phyloP scores from a whole-genome alignment of 345 rosid genomes.

The Ceriops tagal region DNA sequence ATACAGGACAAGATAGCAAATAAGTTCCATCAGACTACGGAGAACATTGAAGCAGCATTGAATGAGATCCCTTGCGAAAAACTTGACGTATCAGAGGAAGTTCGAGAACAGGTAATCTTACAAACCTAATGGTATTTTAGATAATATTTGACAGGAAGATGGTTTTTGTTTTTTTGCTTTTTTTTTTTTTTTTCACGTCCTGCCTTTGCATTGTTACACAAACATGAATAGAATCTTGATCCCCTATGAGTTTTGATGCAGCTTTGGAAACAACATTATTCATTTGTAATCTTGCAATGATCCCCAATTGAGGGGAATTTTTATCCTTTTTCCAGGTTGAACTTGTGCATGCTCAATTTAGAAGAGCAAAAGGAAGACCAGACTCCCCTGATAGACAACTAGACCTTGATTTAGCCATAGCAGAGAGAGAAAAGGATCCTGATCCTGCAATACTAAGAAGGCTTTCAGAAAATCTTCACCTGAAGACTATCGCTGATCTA shows the following conservation, averaged over 20 bases:
- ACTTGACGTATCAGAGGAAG: conserved; percentile 74
- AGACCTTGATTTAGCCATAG: conserved; percentile 57
- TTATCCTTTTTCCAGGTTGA: conserved; percentile 45
- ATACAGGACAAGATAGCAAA: conserved; percentile 40
- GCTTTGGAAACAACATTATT: not conserved
- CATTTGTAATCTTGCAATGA: not conserved
- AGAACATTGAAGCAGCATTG: conserved; percentile 69
- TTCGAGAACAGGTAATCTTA: conserved; percentile 72
- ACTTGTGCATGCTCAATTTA: conserved; percentile 83
- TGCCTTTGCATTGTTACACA: not conserved
- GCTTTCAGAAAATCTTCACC: conserved; percentile 77
- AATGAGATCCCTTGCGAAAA: conserved; percentile 52
- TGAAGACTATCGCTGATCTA: conserved; percentile 68
- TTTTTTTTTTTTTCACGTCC: not conserved
- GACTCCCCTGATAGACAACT: conserved; percentile 64
- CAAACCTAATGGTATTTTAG: not conserved
- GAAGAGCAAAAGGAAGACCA: conserved; percentile 67
- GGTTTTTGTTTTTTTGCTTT: not conserved
- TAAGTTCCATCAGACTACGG: conserved; percentile 52
- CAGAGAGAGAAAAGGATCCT: conserved; percentile 52
- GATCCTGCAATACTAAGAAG: conserved; percentile 57
- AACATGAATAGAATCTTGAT: not conserved
- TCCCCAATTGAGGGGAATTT: not conserved
- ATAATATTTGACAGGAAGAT: not conserved
- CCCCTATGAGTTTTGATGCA: not conserved